Evolutionary conservation across 2,329 filamentous ascomycete species (phyloP), one percentile per base, ranked within the genome.

Genomic region (Fusarium irregulare): DNA sequence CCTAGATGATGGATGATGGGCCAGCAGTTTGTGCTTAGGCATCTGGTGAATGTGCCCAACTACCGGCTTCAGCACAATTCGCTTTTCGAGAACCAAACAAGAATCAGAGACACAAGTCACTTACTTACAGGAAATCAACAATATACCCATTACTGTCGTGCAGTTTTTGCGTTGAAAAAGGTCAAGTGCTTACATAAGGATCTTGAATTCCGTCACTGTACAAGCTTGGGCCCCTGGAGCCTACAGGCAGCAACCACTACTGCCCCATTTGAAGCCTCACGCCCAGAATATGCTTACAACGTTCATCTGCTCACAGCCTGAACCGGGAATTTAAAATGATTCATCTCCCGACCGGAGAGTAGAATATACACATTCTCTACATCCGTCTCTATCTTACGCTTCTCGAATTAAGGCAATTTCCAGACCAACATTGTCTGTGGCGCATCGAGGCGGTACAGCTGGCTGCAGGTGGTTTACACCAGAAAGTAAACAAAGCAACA

Each of bases 171-270:
- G 41, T 21, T 16, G 18, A 48, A 48, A 40, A 16, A 49, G 7
- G 13, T 14, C 20, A 30, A 21, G 7, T 59, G 61, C 60, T 65
- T 49, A 64, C 46, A 34, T 51, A 65, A 65, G 13, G 41, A 8
- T 42, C 7, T 41, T 53, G 34, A 25, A 53, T 12, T n/a, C 34
- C 34, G 18, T 14, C 23, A 6, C 28, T 46, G 16, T 18, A 34
- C 27, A 21, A 68, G 67, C 67, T 64, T 56, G 55, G 67, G 40
- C 67, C 67, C 12, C 54, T 64, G 49, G 40, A 64, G 58, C 59
- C 58, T 64, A 57, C 50, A 70, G 67, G 67, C 67, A 70, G 63
- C 67, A 70, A 62, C 58, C 60, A 34, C 67, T 44, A 28, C 34
- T 42, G 40, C 53, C 51, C 62, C 55, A 63, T 48, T 37, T 45